Evolutionary conservation across 305 asterid species (phyloP).

Genomic region (Rubia tinctorum): DNA sequence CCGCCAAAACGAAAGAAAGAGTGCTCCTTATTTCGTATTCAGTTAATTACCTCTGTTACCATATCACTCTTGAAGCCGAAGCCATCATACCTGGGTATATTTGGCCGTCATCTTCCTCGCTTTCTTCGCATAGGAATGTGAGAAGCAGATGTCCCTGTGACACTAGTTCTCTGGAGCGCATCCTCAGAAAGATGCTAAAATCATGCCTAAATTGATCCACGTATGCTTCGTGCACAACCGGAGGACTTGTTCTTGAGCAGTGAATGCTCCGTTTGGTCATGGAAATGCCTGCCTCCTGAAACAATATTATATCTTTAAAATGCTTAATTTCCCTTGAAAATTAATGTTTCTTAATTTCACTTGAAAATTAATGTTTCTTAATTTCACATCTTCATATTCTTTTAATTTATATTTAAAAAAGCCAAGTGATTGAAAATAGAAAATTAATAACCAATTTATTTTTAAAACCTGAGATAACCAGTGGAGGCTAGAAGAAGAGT

Average conservation of each 20-base stretch:
- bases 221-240: slow-evolving; percentile 20
- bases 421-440: not conserved
- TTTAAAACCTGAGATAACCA: not conserved
- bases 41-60: slow-evolving; percentile 29
- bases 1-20: too few relatives aligned
- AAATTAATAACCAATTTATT: too few relatives aligned
- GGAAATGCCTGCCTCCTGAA: slow-evolving; percentile 1
- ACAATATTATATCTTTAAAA: not conserved
- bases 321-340: too few relatives aligned
- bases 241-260: slow-evolving; percentile 18
- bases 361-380: too few relatives aligned
- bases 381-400: too few relatives aligned
- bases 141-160: slow-evolving; percentile 31
- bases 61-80: slow-evolving; percentile 23
- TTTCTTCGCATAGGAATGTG: slow-evolving; percentile 17
- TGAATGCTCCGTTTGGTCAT: not conserved
- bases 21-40: not conserved
- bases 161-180: slow-evolving; percentile 24
- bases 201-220: slow-evolving; percentile 26
- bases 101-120: slow-evolving; percentile 12
- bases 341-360: too few relatives aligned
- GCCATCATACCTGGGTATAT: slow-evolving; percentile 14
- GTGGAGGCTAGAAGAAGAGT: not conserved
- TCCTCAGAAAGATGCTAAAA: slow-evolving; percentile 17
- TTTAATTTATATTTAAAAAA: too few relatives aligned